Evolutionary conservation across 768 basidiomycete genomes (phyloP).

Genomic region (Chalciporus piperatus): DNA sequence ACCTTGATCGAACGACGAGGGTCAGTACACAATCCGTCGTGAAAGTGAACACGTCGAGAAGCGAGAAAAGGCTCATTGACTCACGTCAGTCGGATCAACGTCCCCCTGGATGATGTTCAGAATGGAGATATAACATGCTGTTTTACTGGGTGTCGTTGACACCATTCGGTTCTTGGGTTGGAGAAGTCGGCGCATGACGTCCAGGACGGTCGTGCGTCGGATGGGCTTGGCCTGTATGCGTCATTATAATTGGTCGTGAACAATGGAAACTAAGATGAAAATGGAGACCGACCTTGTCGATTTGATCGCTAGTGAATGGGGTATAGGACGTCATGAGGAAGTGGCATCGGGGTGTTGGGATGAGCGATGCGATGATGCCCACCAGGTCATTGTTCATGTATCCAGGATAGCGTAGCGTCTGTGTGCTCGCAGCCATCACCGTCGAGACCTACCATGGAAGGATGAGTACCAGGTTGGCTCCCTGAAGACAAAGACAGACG

Average conservation of each 20-base stretch:
- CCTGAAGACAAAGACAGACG: slow-evolving; percentile 1
- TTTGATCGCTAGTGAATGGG: slow-evolving; percentile 95
- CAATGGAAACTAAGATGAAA: background rate
- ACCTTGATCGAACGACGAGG: slow-evolving; percentile 49
- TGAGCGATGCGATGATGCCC: slow-evolving; percentile 93
- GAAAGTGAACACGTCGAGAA: background rate
- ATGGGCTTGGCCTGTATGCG: slow-evolving; percentile 81
- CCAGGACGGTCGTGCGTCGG: slow-evolving; percentile 92
- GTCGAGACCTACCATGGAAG: slow-evolving; percentile 71
- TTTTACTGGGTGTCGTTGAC: slow-evolving; percentile 86
- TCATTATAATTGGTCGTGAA: too few species aligned
- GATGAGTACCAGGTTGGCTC: background rate
- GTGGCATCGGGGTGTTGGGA: slow-evolving; percentile 96
- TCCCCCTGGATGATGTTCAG: slow-evolving; percentile 99
- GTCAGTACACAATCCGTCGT: background rate
- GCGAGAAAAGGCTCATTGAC: background rate
- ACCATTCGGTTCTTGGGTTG: slow-evolving; percentile 99
- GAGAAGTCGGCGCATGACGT: slow-evolving; percentile 95
- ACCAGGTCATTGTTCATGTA: slow-evolving; percentile 99
- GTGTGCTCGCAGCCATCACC: slow-evolving; percentile 96
- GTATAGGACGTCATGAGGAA: slow-evolving; percentile 99
- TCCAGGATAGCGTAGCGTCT: slow-evolving; percentile 93
- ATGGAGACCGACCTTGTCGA: slow-evolving; percentile 76
- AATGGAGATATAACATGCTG: slow-evolving; percentile 95
- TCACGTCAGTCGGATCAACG: slow-evolving; percentile 94